Evolutionary conservation across 108 stramenopile genomes (phyloP).

Genomic region (Fistulifera pelliculosa): DNA sequence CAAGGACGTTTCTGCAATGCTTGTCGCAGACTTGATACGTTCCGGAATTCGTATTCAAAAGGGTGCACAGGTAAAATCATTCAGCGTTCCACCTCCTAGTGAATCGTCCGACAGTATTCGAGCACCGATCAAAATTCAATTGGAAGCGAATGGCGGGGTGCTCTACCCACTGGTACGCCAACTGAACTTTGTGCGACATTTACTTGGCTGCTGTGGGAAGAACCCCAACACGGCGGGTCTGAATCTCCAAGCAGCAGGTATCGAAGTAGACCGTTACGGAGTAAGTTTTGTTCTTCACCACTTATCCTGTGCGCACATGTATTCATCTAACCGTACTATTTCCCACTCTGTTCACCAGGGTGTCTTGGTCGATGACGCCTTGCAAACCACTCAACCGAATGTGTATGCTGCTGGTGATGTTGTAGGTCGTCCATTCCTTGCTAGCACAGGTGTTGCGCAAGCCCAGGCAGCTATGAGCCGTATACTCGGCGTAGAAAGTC

Average conservation of each 20-base stretch:
- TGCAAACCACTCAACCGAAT: constrained; percentile 43
- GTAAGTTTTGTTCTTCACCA: too few species aligned
- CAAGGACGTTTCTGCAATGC: constrained; percentile 46
- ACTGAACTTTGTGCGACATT: constrained; percentile 48
- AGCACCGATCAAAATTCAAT: constrained; percentile 41
- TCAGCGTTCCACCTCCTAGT: constrained; percentile 41
- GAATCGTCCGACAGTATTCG: constrained; percentile 3
- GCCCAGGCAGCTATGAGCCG: constrained; percentile 43
- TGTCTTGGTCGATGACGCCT: constrained; percentile 43
- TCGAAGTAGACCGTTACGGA: constrained; percentile 59
- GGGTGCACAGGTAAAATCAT: constrained; percentile 51
- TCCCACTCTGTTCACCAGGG: constrained; percentile 15
- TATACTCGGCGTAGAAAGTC: constrained; percentile 35
- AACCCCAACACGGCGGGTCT: constrained; percentile 65
- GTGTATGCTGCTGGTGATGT: constrained; percentile 83
- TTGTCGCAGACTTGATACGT: constrained; percentile 41
- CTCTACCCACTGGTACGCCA: constrained; percentile 18
- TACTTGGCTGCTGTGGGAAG: constrained; percentile 77
- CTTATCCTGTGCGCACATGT: too few species aligned
- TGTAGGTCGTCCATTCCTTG: constrained; percentile 68
- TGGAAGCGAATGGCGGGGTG: constrained; percentile 51
- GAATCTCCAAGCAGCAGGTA: constrained; percentile 53
- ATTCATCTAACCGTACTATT: too few species aligned
- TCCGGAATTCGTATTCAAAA: constrained; percentile 57
- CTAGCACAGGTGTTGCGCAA: constrained; percentile 74